Percentiles rank a stretch among this genome's conserved stretches.
Evolutionary conservation across 371 early-diverging fungal species (phyloP).

Genomic region (Apophysomyces elegans): DNA sequence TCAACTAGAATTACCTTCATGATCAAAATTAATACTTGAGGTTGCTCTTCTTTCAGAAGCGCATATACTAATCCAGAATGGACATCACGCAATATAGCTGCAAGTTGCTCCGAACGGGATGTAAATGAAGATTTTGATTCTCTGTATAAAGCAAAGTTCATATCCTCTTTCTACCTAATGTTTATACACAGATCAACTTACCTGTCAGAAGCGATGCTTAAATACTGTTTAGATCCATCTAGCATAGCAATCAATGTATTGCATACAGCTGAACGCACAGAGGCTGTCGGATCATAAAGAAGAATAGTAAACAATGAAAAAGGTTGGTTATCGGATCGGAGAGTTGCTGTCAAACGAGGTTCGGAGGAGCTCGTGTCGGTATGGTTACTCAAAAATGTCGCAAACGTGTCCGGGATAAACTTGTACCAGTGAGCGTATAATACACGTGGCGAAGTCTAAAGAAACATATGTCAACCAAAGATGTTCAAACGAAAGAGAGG

Average conservation of each 20-base stretch:
- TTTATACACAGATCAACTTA: conserved; percentile 14
- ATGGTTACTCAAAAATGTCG: conserved; percentile 37
- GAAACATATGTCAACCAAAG: not conserved
- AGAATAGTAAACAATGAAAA: conserved; percentile 51
- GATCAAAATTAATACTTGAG: conserved; percentile 32
- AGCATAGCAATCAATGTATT: conserved; percentile 59
- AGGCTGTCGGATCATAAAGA: conserved; percentile 43
- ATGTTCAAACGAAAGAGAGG: not conserved
- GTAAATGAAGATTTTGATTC: conserved; percentile 50
- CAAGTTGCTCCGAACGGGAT: conserved; percentile 48
- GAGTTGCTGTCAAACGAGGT: conserved; percentile 22
- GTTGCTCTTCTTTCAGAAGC: conserved; percentile 36
- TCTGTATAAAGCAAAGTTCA: not conserved
- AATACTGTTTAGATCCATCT: conserved; percentile 62
- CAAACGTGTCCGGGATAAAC: conserved; percentile 60
- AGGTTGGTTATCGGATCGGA: conserved; percentile 45
- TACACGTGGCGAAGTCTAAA: conserved; percentile 55
- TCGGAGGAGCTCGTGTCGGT: conserved; percentile 11
- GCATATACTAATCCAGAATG: conserved; percentile 45
- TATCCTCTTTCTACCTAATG: not conserved
- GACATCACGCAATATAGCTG: conserved; percentile 46
- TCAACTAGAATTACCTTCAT: conserved; percentile 31
- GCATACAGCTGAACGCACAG: conserved; percentile 60
- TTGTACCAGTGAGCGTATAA: conserved; percentile 64
- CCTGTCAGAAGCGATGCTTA: conserved; percentile 66